Conservation (phyloP, 139 green algal species). For the Chlamydomonas incerta region DNA sequence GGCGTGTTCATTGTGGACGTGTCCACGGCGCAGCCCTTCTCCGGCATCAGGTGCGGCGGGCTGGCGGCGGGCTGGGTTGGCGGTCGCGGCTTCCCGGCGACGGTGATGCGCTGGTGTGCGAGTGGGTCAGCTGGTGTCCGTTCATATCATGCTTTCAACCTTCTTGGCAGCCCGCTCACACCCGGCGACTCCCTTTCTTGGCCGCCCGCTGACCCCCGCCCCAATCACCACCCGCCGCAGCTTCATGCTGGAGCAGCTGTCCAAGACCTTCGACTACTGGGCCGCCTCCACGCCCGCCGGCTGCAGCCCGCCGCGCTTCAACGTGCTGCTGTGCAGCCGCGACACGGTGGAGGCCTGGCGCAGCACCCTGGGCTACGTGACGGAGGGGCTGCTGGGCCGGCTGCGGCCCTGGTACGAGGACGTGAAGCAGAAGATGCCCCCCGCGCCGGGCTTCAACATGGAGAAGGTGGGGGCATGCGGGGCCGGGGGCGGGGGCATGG, state of each 20-base stretch:
- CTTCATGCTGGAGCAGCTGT: conserved; percentile 55
- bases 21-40: conserved; percentile 46
- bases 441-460: conserved; percentile 35
- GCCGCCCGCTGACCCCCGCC: too few species aligned
- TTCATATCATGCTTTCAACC: too few species aligned
- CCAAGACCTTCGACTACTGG: conserved; percentile 42
- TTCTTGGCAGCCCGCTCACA: too few species aligned
- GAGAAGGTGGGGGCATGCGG: background rate
- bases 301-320: conserved; percentile 7
- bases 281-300: background rate
- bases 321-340: conserved; percentile 35
- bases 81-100: too few species aligned
- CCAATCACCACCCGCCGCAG: too few species aligned
- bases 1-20: conserved; percentile 62
- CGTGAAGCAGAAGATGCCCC: conserved; percentile 41
- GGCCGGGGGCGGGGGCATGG: too few species aligned
- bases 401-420: conserved; percentile 39
- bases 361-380: conserved; percentile 23
- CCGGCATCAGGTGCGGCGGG: conserved; percentile 2
- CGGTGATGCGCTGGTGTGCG: too few species aligned
- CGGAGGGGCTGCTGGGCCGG: conserved; percentile 7
- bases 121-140: too few species aligned
- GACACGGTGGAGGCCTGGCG: conserved; percentile 41
- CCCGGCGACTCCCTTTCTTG: too few species aligned
- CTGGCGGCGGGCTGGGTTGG: too few species aligned